These are phyloP conservation scores for Verbena officinalis DNA, from an alignment of 257 asterid genomes.

Conservation along the genomic window DNA sequence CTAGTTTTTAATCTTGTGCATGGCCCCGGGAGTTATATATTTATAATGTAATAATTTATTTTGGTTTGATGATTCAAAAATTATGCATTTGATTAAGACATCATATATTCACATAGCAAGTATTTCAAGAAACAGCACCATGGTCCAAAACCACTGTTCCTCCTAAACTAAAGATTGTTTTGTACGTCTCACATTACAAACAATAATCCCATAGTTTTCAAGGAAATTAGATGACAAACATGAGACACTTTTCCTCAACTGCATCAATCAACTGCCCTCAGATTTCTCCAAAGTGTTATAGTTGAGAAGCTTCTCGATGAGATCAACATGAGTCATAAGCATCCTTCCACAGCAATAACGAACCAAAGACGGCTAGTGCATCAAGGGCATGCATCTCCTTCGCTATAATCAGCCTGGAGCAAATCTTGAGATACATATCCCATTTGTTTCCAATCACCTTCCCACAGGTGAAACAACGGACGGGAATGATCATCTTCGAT, in stretches of 20 bases:
- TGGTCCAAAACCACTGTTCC: neutral
- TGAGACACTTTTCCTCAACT: neutral
- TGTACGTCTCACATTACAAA: conserved; percentile 19
- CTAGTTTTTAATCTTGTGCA: too few species aligned
- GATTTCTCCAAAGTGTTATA: conserved; percentile 97
- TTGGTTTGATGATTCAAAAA: too few species aligned
- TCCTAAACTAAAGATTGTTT: conserved; percentile 8
- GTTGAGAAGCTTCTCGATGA: conserved; percentile 97
- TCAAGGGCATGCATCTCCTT: conserved; percentile 96
- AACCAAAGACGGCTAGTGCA: conserved; percentile 76
- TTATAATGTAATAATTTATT: too few species aligned
- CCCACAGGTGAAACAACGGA: too few species aligned
- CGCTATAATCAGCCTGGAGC: conserved; percentile 82
- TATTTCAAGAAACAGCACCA: neutral
- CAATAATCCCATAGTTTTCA: neutral
- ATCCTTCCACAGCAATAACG: conserved; percentile 96
- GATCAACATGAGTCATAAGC: conserved; percentile 98
- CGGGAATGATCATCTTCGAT: too few species aligned
- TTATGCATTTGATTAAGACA: too few species aligned
- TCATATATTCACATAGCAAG: conserved; percentile 1
- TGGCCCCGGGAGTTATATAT: too few species aligned
- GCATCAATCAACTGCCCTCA: conserved; percentile 67
- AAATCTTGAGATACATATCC: conserved; percentile 80
- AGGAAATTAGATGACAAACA: neutral
- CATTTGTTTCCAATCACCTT: conserved; percentile 92